These are phyloP conservation scores for Hortaea sp. DNA, from an alignment of 2,329 filamentous ascomycete genomes.

Conservation along the genomic window DNA sequence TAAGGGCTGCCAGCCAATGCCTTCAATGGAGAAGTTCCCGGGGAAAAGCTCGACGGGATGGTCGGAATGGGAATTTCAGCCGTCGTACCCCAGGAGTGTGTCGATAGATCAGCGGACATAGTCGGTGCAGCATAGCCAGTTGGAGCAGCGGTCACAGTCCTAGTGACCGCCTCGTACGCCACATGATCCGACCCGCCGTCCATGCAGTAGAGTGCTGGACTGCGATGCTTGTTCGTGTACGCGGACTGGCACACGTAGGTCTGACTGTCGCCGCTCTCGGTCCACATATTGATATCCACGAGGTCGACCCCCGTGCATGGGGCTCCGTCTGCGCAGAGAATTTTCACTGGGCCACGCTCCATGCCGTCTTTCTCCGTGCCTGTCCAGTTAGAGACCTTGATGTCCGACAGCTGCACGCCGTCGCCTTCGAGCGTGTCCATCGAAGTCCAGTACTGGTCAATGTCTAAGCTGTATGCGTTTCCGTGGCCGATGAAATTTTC, in stretches of 20 bases:
- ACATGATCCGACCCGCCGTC: constrained; percentile 20
- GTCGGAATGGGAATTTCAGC: constrained; percentile 33
- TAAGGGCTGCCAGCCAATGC: background rate
- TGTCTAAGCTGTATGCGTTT: constrained; percentile 49
- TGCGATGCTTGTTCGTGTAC: background rate
- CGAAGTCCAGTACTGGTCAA: constrained; percentile 45
- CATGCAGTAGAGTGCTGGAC: constrained; percentile 34
- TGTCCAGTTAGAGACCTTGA: constrained; percentile 47
- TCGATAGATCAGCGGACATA: constrained; percentile 26
- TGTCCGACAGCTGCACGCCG: constrained; percentile 44
- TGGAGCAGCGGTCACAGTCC: constrained; percentile 27
- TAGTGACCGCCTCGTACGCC: constrained; percentile 25
- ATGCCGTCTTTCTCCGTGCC: constrained; percentile 42
- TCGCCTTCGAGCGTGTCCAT: constrained; percentile 34
- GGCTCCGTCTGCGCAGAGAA: constrained; percentile 40
- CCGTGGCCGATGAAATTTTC: constrained; percentile 51
- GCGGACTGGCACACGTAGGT: constrained; percentile 33
- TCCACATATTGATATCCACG: constrained; percentile 44
- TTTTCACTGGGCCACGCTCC: constrained; percentile 43
- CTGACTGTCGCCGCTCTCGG: constrained; percentile 33
- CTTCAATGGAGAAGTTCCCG: constrained; percentile 25
- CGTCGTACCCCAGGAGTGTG: constrained; percentile 21
- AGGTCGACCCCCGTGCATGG: constrained; percentile 46
- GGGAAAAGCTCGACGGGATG: constrained; percentile 32
- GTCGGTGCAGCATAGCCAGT: constrained; percentile 28